Base-by-base conservation (phyloP, 108 stramenopile species). In the Pseudonitzschia delicatissima region DNA sequence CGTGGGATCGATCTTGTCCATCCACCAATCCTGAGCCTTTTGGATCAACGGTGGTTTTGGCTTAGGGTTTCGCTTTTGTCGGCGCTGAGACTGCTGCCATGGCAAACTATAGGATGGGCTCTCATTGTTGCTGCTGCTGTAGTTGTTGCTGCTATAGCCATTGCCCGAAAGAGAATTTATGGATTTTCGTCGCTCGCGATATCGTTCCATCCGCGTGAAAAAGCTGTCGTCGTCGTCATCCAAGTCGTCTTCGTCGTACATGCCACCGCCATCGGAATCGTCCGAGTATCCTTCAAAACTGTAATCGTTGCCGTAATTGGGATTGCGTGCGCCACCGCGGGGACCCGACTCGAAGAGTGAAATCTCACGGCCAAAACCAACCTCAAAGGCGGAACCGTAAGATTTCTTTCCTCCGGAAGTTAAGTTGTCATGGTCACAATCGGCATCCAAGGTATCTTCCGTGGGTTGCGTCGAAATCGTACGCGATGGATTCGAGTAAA, bases 1-100 rank as follows among this genome's bases (percentile, higher is more conserved):
- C 39, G 47, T 77, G 39, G 81, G 76, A 40, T 44, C 39, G 29
- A 84, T 50, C 11, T 58, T 66, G 12, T n/a, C 42, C n/a, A 50
- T 67, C 82, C 82, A 83, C 82, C 82, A 83, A 18, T 74, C 47
- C 23, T 76, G 75, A 8, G 72, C 61, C 0, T 44, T 59, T 36
- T 66, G 72, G 42, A 77, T 62, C 7, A 76, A 13, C 8, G 2
- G 11, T 0, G 68, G 58, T 1, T 21, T 35, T 28, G 61, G 25
- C 2, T 32, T 59, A 9, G 45, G 25, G 5, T 37, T 59, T 28
- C 45, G 57, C 9, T 50, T n/a, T 40, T 29, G 49, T 18, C 18
- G 31, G 53, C 33, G 35, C 27, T 31, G 71, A 17, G 29, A 31
- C 44, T 50, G 53, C 18, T n/a, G 7, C 40, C 9, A 32, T 4